Percentiles rank a stretch among this genome's conserved stretches.
Evolutionary conservation across 1,284 basidiomycete species (phyloP).

Genomic region (Marasmius sp.): DNA sequence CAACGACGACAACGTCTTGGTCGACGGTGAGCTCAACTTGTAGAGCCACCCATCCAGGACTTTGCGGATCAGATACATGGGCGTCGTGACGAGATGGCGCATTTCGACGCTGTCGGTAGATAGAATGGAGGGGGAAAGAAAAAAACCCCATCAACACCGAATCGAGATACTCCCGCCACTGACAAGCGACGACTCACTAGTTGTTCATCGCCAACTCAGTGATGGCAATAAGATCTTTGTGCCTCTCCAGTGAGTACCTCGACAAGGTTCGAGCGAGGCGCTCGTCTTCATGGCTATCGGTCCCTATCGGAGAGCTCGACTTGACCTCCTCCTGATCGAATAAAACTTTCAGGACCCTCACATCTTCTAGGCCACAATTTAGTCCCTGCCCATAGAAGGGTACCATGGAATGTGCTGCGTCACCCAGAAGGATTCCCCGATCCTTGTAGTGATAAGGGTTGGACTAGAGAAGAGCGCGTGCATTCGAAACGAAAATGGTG

Average conservation of each 20-base stretch:
- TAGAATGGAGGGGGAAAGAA: conserved; percentile 8
- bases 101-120: conserved; percentile 76
- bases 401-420: conserved; percentile 96
- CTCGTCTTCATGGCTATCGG: conserved; percentile 44
- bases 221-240: conserved; percentile 89
- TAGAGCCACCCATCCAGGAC: conserved; percentile 79
- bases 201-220: conserved; percentile 91
- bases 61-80: conserved; percentile 79
- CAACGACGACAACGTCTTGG: conserved; percentile 40
- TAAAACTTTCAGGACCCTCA: conserved; percentile 81
- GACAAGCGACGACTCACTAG: conserved; percentile 66
- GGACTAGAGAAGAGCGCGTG: conserved; percentile 36
- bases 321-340: conserved; percentile 71
- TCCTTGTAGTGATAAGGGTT: conserved; percentile 90
- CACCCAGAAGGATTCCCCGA: conserved; percentile 87
- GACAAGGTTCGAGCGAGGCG: conserved; percentile 67
- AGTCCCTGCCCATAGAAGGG: conserved; percentile 99
- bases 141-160: neutral
- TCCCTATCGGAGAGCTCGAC: conserved; percentile 28
- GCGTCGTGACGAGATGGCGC: conserved; percentile 88
- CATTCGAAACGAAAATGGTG: conserved; percentile 24
- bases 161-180: conserved; percentile 3
- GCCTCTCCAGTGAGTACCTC: conserved; percentile 78
- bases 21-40: conserved; percentile 50
- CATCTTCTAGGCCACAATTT: conserved; percentile 97